Conservation (phyloP, 768 basidiomycete genomes). For the Tremella fuciformis region DNA sequence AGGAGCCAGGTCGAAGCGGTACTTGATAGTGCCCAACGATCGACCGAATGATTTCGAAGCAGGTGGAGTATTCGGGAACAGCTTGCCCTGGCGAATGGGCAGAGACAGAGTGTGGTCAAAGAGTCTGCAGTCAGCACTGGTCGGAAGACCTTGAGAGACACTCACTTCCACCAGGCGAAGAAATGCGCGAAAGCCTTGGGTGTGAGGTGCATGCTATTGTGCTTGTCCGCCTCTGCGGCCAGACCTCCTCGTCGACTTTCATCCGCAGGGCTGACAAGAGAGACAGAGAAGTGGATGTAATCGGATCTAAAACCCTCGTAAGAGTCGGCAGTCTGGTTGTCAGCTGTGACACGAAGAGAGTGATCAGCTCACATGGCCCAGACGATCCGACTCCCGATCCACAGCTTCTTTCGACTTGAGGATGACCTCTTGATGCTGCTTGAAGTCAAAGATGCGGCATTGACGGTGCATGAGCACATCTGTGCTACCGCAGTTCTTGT, state of each 20-base stretch:
- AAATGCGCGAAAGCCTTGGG: constrained; percentile 84
- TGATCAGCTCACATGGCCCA: constrained; percentile 39
- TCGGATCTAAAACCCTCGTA: constrained; percentile 87
- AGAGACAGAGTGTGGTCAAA: constrained; percentile 76
- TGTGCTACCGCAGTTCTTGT: constrained; percentile 56
- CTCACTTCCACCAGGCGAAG: constrained; percentile 75
- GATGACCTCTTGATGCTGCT: constrained; percentile 72
- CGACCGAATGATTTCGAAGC: constrained; percentile 82
- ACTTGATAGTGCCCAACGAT: constrained; percentile 87
- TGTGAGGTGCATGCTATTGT: constrained; percentile 76
- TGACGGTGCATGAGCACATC: constrained; percentile 63
- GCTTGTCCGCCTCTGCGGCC: constrained; percentile 13
- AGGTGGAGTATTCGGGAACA: constrained; percentile 65
- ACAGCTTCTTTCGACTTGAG: constrained; percentile 54
- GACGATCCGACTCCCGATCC: constrained; percentile 13
- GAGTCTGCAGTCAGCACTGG: constrained; percentile 50
- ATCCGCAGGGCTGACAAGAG: constrained; percentile 61
- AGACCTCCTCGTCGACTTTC: constrained; percentile 25
- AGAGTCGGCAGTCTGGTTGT: constrained; percentile 60
- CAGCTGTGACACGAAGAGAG: constrained; percentile 7
- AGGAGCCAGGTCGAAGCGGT: constrained; percentile 71
- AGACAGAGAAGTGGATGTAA: constrained; percentile 87
- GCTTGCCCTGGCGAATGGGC: constrained; percentile 82
- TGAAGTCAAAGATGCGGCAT: constrained; percentile 77
- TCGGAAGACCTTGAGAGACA: background rate